phyloP scores from a whole-genome alignment of 208 protist species.

The Leishmania tarentolae region DNA sequence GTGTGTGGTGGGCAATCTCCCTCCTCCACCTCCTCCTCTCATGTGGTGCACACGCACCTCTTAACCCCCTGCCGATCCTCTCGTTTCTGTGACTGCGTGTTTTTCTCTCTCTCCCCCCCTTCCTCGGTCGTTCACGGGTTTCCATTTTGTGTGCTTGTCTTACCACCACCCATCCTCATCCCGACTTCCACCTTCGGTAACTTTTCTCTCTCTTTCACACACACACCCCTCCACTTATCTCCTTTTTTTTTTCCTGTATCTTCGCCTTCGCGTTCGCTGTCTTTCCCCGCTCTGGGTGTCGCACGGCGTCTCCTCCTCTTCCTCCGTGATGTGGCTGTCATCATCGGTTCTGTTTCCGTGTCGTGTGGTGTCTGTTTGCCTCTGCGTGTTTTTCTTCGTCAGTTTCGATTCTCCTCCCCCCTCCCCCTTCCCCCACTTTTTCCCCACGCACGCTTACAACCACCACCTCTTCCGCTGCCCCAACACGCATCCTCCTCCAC shows the following conservation, averaged over 20 bases:
- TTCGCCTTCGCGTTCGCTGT: background rate
- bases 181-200: background rate
- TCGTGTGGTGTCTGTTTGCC: background rate
- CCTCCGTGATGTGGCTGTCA: constrained; percentile 4
- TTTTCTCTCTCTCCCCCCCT: background rate
- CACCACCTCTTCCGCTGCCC: background rate
- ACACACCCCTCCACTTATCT: background rate
- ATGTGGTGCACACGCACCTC: background rate
- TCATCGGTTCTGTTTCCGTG: constrained; percentile 9
- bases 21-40: no score
- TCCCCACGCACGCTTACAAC: background rate
- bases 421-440: background rate
- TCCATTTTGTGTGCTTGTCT: background rate
- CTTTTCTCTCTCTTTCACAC: background rate
- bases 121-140: background rate
- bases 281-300: background rate
- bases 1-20: no score
- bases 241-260: background rate
- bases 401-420: background rate
- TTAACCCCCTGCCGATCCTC: background rate
- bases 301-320: background rate
- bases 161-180: no score
- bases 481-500: background rate
- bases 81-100: background rate
- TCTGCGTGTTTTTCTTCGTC: background rate